These are phyloP conservation scores for Trichoderma atrobrunneum DNA, from an alignment of 2,329 filamentous ascomycete genomes.

Conservation along the genomic window DNA sequence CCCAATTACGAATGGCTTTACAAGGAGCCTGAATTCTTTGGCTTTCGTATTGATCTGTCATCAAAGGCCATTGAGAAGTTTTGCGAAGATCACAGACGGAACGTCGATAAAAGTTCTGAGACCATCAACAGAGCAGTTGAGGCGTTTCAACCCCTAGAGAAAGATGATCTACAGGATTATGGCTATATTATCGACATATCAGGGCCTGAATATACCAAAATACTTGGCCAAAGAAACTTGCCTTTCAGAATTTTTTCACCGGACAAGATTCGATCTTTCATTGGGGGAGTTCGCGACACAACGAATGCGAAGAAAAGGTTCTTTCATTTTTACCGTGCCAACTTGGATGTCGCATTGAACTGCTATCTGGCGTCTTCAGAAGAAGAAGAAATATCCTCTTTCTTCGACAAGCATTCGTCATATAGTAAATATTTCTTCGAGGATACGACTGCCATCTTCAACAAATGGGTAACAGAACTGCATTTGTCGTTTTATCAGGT, in stretches of 20 bases:
- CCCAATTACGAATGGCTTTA: neutral
- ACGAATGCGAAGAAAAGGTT: neutral
- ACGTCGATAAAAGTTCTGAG: neutral
- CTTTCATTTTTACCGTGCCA: neutral
- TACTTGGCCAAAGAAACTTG: neutral
- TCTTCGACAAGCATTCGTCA: neutral
- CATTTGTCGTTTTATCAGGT: neutral
- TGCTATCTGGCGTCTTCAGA: neutral
- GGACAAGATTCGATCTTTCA: neutral
- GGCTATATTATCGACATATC: neutral
- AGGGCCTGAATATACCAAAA: neutral
- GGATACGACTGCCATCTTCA: neutral
- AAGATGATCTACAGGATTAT: neutral
- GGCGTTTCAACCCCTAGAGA: neutral
- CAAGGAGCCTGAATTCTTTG: neutral
- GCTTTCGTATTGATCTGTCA: neutral
- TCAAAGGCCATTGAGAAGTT: neutral
- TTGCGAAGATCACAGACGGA: neutral
- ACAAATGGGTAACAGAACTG: neutral
- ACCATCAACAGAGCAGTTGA: neutral
- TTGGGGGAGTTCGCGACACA: neutral
- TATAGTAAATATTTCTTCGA: neutral
- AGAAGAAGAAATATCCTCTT: neutral
- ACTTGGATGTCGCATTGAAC: neutral
- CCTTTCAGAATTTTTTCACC: neutral